phyloP scores from a whole-genome alignment of 441 rosid genomes.

The Theobroma grandiflorum region DNA sequence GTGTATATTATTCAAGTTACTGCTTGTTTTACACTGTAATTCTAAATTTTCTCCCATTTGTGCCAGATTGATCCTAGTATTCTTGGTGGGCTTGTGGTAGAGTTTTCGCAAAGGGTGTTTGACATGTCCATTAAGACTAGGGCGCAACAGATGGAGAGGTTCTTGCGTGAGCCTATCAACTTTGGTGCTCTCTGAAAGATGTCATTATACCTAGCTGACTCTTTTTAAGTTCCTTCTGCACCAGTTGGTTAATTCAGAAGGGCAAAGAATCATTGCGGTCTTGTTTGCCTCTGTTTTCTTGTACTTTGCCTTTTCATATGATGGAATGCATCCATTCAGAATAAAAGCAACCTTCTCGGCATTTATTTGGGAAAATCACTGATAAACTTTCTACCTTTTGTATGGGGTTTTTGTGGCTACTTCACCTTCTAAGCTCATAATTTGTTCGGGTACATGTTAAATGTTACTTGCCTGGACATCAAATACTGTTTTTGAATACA shows the following conservation, averaged over 20 bases:
- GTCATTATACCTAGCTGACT: constrained; percentile 2
- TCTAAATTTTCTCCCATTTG: constrained; percentile 8
- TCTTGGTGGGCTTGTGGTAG: constrained; percentile 86
- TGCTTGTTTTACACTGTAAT: constrained; percentile 3
- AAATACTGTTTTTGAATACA: background rate
- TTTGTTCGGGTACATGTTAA: background rate
- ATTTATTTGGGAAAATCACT: constrained; percentile 25
- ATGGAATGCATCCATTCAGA: constrained; percentile 39
- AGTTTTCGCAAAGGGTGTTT: constrained; percentile 81
- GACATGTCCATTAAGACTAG: constrained; percentile 96
- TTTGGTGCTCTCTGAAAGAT: constrained; percentile 42
- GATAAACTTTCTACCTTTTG: background rate
- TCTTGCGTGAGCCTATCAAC: constrained; percentile 71
- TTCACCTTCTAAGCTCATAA: background rate
- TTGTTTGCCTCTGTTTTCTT: constrained; percentile 37
- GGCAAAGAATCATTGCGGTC: constrained; percentile 23
- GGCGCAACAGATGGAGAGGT: constrained; percentile 93
- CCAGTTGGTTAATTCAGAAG: constrained; percentile 23
- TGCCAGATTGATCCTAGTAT: constrained; percentile 89
- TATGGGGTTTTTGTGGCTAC: background rate
- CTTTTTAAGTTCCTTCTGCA: constrained; percentile 23
- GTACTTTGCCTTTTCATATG: constrained; percentile 23
- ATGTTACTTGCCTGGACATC: background rate
- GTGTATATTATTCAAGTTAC: background rate
- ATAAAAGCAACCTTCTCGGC: constrained; percentile 37